These are phyloP conservation scores for Cenchrus americanus DNA, from an alignment of 176 grass and related monocot genomes.

Conservation along the genomic window DNA sequence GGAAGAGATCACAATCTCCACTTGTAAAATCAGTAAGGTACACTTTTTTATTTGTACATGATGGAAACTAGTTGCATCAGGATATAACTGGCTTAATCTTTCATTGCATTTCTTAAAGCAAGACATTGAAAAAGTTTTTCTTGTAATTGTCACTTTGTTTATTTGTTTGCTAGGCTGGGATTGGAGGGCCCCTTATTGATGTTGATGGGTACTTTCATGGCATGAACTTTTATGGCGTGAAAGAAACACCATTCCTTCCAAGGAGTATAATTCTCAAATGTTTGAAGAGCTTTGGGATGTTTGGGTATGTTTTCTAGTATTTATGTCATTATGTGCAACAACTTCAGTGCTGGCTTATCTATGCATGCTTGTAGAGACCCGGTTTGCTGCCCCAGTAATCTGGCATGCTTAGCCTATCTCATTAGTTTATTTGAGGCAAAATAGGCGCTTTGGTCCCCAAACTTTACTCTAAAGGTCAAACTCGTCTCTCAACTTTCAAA, in stretches of 20 bases:
- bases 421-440: not conserved
- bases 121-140: not conserved
- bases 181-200: conserved; percentile 9
- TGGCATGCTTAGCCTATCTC: not conserved
- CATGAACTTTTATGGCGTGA: not conserved
- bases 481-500: too few relatives aligned
- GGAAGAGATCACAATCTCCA: not conserved
- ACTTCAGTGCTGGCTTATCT: conserved; percentile 1
- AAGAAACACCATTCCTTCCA: not conserved
- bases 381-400: not conserved
- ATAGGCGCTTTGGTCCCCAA: too few relatives aligned
- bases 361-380: not conserved
- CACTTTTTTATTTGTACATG: not conserved
- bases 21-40: conserved; percentile 19
- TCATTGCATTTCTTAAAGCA: not conserved
- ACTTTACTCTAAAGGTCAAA: too few relatives aligned
- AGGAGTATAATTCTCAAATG: not conserved
- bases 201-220: not conserved
- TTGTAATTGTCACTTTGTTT: conserved; percentile 12
- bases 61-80: not conserved
- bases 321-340: not conserved
- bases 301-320: not conserved
- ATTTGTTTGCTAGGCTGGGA: conserved; percentile 2
- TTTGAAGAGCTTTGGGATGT: not conserved
- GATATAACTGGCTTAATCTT: not conserved